These are phyloP conservation scores for Lepraria neglecta DNA, from an alignment of 495 filamentous ascomycete genomes.

Conservation along the genomic window DNA sequence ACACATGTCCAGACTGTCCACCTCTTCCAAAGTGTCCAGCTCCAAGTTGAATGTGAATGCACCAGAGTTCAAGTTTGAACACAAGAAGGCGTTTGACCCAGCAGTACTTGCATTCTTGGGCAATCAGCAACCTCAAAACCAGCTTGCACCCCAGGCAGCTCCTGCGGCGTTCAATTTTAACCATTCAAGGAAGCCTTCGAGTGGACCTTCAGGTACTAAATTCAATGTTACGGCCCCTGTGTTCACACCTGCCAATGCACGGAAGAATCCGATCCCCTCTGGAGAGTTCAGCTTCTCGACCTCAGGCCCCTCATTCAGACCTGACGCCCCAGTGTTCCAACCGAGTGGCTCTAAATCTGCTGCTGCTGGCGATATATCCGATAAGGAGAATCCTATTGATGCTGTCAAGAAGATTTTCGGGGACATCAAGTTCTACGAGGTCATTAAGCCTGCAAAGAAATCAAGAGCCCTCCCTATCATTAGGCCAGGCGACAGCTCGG, in stretches of 20 bases:
- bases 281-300: constrained; percentile 71
- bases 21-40: constrained; percentile 55
- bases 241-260: constrained; percentile 57
- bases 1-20: constrained; percentile 41
- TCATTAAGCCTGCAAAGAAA: constrained; percentile 56
- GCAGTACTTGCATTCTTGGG: constrained; percentile 50
- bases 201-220: constrained; percentile 6
- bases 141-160: neutral
- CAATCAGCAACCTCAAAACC: constrained; percentile 28
- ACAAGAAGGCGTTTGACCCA: constrained; percentile 55
- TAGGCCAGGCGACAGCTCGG: constrained; percentile 48
- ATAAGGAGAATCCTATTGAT: constrained; percentile 1
- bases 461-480: constrained; percentile 81
- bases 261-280: constrained; percentile 27
- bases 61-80: constrained; percentile 79
- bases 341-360: constrained; percentile 37
- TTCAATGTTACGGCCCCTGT: constrained; percentile 59
- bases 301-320: constrained; percentile 63
- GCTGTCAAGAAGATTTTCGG: constrained; percentile 60
- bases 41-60: constrained; percentile 83
- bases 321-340: constrained; percentile 74
- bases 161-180: neutral
- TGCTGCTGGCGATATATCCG: constrained; percentile 4
- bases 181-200: constrained; percentile 2
- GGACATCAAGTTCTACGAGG: constrained; percentile 61